Evolutionary conservation across 2,329 filamentous ascomycete species (phyloP), one percentile per base, ranked within the genome.

Genomic region (Aspergillus sp.): DNA sequence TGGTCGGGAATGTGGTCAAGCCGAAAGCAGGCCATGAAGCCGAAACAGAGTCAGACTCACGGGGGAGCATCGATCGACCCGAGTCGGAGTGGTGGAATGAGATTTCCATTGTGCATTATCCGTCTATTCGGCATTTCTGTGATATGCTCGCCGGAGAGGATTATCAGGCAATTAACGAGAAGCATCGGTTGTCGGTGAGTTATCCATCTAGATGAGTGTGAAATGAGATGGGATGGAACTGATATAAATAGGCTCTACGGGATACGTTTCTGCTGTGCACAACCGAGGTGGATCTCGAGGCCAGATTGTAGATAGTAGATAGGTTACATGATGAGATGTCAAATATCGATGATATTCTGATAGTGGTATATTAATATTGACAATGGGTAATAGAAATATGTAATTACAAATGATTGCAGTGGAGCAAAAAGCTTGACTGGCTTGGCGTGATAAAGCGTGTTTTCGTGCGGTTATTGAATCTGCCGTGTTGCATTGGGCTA

Each of bases 61-160:
- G 56, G 10, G 57, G 55, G 2, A 35, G 34, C n/a, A 30, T 37
- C 39, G 54, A 52, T 12, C 51, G 29, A 29, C 54, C 50, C 11
- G 56, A 53, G 33, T 46, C 49, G 37, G 64, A 61, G 9, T 65
- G 64, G 41, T 85, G 81, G 81, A 77, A 84, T 58, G 81, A 85
- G 62, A 72, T 85, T 48, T 80, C 81, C 0, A 67, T 84, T 35
- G 81, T 81, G 43, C 80, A 83, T 65, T 84, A 84, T 61, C 80
- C 81, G 3, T 80, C 73, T 40, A 75, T 83, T 31, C 50, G 61
- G 48, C 79, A 84, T 60, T 84, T 84, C 55, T 75, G 75, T 35
- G 78, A 81, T 56, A 83, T 82, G 79, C 56, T 81, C 35, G 71
- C 67, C 1, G 73, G 74, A 35, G 67, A 72, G 52, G 78, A 81